phyloP scores from a whole-genome alignment of 2,329 filamentous ascomycete species.

The Coniochaeta ligniaria region DNA sequence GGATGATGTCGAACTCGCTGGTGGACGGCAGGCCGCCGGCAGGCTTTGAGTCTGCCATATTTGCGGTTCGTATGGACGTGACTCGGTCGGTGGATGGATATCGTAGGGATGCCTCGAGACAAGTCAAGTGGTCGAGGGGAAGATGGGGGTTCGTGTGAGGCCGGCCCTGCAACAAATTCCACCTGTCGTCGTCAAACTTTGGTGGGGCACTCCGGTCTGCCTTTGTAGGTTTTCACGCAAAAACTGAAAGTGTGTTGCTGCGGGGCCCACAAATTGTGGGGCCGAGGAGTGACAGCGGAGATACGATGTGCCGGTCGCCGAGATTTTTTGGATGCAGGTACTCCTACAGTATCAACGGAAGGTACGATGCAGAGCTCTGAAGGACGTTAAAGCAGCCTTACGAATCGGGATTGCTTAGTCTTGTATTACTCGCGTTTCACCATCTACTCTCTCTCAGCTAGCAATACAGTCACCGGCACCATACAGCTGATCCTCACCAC shows the following conservation, averaged over 20 bases:
- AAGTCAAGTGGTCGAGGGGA: slow-evolving; percentile 2
- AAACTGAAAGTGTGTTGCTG: slow-evolving; percentile 1
- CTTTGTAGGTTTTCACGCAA: neutral
- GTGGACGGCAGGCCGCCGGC: slow-evolving; percentile 25
- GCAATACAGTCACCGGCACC: neutral
- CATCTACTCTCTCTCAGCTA: neutral
- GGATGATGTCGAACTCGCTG: slow-evolving; percentile 50
- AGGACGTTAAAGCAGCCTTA: neutral
- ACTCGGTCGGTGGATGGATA: neutral
- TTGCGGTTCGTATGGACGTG: slow-evolving; percentile 14
- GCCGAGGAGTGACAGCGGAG: neutral
- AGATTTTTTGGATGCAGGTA: neutral
- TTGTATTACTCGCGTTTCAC: neutral
- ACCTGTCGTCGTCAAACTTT: neutral
- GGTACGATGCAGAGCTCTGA: neutral
- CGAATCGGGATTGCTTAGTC: neutral
- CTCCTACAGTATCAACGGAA: too few relatives aligned
- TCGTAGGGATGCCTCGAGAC: neutral
- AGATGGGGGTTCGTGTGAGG: slow-evolving; percentile 4
- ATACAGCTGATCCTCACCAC: neutral
- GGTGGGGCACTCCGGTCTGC: neutral
- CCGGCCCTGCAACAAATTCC: neutral
- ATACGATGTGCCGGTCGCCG: slow-evolving; percentile 1
- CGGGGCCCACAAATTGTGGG: neutral
- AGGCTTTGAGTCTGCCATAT: slow-evolving; percentile 18